Base-by-base conservation (phyloP, 2,329 filamentous ascomycete genomes). In the Alternaria consortialis region DNA sequence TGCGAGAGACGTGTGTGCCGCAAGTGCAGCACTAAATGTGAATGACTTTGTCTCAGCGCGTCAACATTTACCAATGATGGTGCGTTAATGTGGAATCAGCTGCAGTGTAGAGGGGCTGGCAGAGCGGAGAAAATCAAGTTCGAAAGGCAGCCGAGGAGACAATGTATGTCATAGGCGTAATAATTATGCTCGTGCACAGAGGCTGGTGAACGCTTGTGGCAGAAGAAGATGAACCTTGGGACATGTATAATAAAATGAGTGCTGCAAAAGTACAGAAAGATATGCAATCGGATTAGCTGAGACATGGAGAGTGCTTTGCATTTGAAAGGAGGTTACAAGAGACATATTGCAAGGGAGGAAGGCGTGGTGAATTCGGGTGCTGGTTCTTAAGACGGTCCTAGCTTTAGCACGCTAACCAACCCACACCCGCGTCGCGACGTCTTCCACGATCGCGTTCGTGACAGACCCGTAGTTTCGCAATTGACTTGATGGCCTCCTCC, bases 401-500 rank as follows among this genome's bases (percentile, higher is more conserved):
- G 70, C 71, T 71, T 61, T 53, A 53, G 53, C 60, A 56, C 65
- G 66, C 60, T 64, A 64, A 36, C 39, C 52, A 46, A 50, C 53
- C 62, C 62, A 56, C 61, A 62, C 57, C 58, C 67, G 64, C 68
- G 67, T 65, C 46, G 48, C 36, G 50, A 52, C 54, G 58, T 44
- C 56, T 60, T 58, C 55, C 34, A 32, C 56, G 63, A 66, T 62
- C 74, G 69, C 65, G 69, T 58, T 66, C 67, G 66, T 64, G 70
- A 69, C 62, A 62, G 70, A 69, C 62, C 68, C 68, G 63, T 71
- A 65, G 59, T 34, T 65, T 70, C 64, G 67, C 69, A 74, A 72
- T 74, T 70, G 69, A 71, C 69, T 72, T 73, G 71, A 78, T 77
- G 76, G 74, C 76, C 73, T 67, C 67, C 68, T 72, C 58, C 60